phyloP scores from a whole-genome alignment of 1,284 basidiomycete genomes.

The Microbotryomycetes sp. region DNA sequence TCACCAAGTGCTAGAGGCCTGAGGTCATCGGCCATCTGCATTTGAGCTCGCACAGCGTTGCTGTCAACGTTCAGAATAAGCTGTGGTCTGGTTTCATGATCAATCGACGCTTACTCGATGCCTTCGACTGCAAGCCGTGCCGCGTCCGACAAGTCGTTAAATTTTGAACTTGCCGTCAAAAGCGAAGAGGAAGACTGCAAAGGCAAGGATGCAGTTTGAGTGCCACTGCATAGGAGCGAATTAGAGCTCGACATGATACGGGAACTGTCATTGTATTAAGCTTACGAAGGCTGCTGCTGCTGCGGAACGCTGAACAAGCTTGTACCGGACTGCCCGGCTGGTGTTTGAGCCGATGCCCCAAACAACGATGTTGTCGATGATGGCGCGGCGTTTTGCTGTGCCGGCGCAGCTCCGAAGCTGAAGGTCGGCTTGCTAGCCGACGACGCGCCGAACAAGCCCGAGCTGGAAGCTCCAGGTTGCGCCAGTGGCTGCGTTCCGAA shows the following conservation, averaged over 20 bases:
- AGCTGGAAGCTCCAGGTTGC: too few relatives aligned
- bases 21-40: conserved; percentile 67
- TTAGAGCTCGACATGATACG: too few relatives aligned
- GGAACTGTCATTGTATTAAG: too few relatives aligned
- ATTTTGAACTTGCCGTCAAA: conserved; percentile 64
- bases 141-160: conserved; percentile 70
- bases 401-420: too few relatives aligned
- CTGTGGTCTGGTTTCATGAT: not conserved
- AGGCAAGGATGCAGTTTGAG: not conserved
- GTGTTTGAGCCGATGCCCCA: not conserved
- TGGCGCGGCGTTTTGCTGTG: not conserved
- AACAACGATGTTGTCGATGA: not conserved
- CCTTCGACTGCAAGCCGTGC: conserved; percentile 57
- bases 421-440: too few relatives aligned
- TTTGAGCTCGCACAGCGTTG: conserved; percentile 61
- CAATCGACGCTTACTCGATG: conserved; percentile 54
- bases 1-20: conserved; percentile 65
- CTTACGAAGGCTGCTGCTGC: not conserved
- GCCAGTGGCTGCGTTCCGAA: too few relatives aligned
- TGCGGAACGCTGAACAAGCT: not conserved
- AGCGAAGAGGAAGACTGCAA: not conserved
- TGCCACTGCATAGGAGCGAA: too few relatives aligned
- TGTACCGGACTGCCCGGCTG: not conserved
- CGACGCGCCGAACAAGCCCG: too few relatives aligned
- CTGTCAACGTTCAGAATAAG: conserved; percentile 41